Evolutionary conservation across 371 early-diverging fungal species (phyloP).

Genomic region (Syncephalastrum contaminatum): DNA sequence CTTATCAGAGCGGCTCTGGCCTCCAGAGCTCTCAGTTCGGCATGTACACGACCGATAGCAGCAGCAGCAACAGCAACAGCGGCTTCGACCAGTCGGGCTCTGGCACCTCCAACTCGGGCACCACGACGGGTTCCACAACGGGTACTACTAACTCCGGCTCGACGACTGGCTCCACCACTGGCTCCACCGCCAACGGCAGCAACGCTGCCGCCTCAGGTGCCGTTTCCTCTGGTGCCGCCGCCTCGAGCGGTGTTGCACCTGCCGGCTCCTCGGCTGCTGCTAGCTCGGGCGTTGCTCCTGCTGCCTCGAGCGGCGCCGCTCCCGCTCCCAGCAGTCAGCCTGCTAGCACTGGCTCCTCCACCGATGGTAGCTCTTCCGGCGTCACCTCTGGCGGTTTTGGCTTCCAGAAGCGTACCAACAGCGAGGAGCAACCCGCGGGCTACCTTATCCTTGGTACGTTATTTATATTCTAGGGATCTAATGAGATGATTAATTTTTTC

Average conservation of each 20-base stretch:
- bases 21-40: slow-evolving; percentile 45
- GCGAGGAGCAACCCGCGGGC: slow-evolving; percentile 32
- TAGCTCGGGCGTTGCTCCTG: not conserved
- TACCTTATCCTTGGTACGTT: slow-evolving; percentile 41
- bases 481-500: slow-evolving; percentile 6
- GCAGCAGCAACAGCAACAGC: slow-evolving; percentile 1
- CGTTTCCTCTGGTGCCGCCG: not conserved
- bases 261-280: slow-evolving; percentile 1
- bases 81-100: slow-evolving; percentile 25
- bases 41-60: slow-evolving; percentile 30
- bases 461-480: not conserved
- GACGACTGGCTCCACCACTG: slow-evolving; percentile 8
- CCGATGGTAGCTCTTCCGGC: slow-evolving; percentile 4
- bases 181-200: slow-evolving; percentile 7
- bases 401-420: slow-evolving; percentile 26
- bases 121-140: slow-evolving; percentile 5
- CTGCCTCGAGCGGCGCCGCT: slow-evolving; percentile 5
- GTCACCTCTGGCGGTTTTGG: slow-evolving; percentile 33
- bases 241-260: not conserved
- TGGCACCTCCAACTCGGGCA: slow-evolving; percentile 9
- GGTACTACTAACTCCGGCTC: slow-evolving; percentile 2
- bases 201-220: not conserved
- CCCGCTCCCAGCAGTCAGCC: slow-evolving; percentile 8
- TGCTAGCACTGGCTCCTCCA: not conserved
- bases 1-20: slow-evolving; percentile 36